Conservation (phyloP, 2,329 filamentous ascomycete genomes). For the Talaromyces verruculosus region DNA sequence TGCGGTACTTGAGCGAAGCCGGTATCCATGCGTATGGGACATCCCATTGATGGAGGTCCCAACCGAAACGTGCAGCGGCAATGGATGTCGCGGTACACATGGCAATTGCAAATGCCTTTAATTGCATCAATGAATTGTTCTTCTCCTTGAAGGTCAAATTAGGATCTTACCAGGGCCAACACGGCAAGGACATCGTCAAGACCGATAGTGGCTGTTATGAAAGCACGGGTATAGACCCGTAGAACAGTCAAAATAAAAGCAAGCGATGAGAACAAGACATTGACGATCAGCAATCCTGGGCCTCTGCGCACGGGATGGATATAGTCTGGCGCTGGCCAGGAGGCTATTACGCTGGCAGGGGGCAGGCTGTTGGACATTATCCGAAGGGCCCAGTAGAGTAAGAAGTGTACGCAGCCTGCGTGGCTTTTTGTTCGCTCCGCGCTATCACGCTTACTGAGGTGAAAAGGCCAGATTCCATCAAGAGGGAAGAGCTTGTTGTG, state of each 20-base stretch:
- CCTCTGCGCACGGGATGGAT: constrained; percentile 48
- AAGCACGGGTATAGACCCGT: constrained; percentile 50
- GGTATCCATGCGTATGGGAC: constrained; percentile 33
- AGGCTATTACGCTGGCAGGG: constrained; percentile 41
- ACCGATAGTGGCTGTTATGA: constrained; percentile 48
- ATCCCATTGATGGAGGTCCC: constrained; percentile 47
- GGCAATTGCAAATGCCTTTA: constrained; percentile 32
- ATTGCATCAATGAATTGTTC: constrained; percentile 23
- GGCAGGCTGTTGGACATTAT: constrained; percentile 27
- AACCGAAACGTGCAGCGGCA: constrained; percentile 35
- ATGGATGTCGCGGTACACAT: constrained; percentile 38
- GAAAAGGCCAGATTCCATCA: neutral
- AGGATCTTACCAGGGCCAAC: constrained; percentile 42
- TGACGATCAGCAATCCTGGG: constrained; percentile 44
- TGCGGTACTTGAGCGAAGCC: constrained; percentile 37
- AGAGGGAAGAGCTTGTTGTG: neutral
- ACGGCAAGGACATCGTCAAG: constrained; percentile 51
- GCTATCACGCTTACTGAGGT: neutral
- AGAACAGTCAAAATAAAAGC: constrained; percentile 44
- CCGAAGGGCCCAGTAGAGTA: neutral
- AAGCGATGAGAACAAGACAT: constrained; percentile 42
- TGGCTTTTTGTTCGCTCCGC: neutral
- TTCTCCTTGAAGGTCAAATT: constrained; percentile 33
- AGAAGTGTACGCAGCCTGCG: neutral
- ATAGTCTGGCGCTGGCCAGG: constrained; percentile 52